phyloP scores from a whole-genome alignment of 139 green algal species.

The Tetraselmis chui region DNA sequence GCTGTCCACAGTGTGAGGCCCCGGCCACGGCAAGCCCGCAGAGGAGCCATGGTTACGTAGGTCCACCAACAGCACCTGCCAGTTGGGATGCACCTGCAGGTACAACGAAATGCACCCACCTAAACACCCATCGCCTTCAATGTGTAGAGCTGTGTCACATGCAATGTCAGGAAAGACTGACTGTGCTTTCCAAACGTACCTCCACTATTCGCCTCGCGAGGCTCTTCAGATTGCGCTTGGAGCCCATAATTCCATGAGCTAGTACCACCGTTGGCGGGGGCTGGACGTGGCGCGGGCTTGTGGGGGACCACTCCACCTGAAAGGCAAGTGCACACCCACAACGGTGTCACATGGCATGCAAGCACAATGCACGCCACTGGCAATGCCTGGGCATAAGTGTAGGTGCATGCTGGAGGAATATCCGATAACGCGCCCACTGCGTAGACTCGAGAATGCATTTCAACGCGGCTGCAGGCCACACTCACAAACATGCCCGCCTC shows the following conservation, averaged over 20 bases:
- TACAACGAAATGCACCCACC: neutral
- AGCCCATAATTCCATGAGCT: slow-evolving; percentile 90
- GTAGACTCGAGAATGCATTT: neutral
- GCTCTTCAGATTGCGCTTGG: slow-evolving; percentile 68
- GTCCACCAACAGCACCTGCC: slow-evolving; percentile 89
- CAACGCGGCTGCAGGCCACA: too few relatives aligned
- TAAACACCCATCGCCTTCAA: neutral
- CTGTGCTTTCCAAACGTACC: slow-evolving; percentile 21
- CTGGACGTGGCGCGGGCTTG: neutral
- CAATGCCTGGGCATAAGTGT: slow-evolving; percentile 3
- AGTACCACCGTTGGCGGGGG: slow-evolving; percentile 81
- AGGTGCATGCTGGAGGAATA: neutral
- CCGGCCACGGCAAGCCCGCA: slow-evolving; percentile 22
- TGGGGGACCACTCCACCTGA: too few relatives aligned
- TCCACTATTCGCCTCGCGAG: slow-evolving; percentile 70
- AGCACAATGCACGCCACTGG: slow-evolving; percentile 17
- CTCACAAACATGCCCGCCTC: slow-evolving; percentile 47
- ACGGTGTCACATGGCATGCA: too few relatives aligned
- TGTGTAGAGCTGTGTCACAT: neutral
- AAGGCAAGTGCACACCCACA: too few relatives aligned
- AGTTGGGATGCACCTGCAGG: slow-evolving; percentile 60
- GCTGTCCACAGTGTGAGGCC: slow-evolving; percentile 51
- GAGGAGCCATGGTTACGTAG: slow-evolving; percentile 87
- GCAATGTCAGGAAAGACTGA: neutral
- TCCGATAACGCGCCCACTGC: neutral